Evolutionary conservation across 495 filamentous ascomycete genomes (phyloP).

Genomic region (Tuber borchii): DNA sequence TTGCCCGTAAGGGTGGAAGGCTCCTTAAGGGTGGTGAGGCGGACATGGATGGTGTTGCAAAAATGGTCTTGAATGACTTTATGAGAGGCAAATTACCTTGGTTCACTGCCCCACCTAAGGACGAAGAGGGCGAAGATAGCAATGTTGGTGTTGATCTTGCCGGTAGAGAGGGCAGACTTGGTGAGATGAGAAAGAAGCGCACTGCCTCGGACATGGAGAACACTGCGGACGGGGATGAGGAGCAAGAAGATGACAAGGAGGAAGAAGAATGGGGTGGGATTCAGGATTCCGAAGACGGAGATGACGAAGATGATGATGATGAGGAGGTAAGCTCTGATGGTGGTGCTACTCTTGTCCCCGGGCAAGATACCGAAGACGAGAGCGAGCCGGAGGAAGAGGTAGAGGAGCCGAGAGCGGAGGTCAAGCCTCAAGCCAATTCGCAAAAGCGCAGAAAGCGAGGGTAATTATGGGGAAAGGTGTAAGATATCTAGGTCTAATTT

Average conservation of each 20-base stretch:
- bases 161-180: conserved; percentile 51
- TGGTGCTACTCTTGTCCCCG: conserved; percentile 48
- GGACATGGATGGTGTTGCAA: conserved; percentile 86
- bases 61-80: conserved; percentile 94
- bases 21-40: conserved; percentile 84
- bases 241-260: conserved; percentile 34
- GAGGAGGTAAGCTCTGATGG: conserved; percentile 40
- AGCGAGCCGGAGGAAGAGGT: conserved; percentile 43
- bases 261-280: conserved; percentile 39
- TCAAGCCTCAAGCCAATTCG: conserved; percentile 12
- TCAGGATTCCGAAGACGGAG: conserved; percentile 47
- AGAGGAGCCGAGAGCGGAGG: conserved; percentile 40
- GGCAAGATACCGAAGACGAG: conserved; percentile 49
- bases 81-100: conserved; percentile 90
- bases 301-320: conserved; percentile 46
- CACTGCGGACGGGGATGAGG: conserved; percentile 37
- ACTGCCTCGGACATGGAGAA: conserved; percentile 49
- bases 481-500: not conserved
- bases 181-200: conserved; percentile 56
- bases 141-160: conserved; percentile 51
- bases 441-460: conserved; percentile 29
- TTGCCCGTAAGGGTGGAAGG: conserved; percentile 80
- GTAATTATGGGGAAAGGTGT: not conserved
- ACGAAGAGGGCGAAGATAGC: conserved; percentile 50
- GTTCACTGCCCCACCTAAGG: conserved; percentile 75